Evolutionary conservation across 1,139 yeast genomes (phyloP), one percentile per base, ranked within the genome.

Genomic region (Taphrina communis): DNA sequence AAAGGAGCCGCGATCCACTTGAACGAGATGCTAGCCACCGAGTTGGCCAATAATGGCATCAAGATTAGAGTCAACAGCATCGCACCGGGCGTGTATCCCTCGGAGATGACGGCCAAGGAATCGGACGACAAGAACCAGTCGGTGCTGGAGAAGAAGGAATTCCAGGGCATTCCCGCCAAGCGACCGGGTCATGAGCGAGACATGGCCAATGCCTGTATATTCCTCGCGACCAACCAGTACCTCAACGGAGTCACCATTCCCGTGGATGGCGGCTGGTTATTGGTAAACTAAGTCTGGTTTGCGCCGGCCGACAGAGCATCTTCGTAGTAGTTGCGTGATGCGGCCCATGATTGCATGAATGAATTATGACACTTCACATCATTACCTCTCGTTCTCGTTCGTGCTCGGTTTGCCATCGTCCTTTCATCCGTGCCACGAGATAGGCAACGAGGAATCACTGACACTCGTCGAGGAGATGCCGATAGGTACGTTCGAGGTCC

Each of bases 31-130:
- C 57, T 72, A 14, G 73, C 74, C 2, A 52, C 72, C 1, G 71
- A 70, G 48, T 66, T 72, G 46, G 56, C 69, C 50, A 69, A 68
- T 36, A 71, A 71, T 48, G 65, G 69, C 21, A 42, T 66, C 56
- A 82, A 82, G 70, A 70, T 72, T 48, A 68, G 74, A 36, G 73
- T 72, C 55, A 72, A 72, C 63, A 42, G 68, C 44, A 61, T 72
- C 63, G 63, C 70, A 6, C 74, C 74, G 1, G 74, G 74, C 19
- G 71, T 72, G 67, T 72, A 56, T 57, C 74, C 74, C 1, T 72
- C 74, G n/a, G 70, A 70, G 44, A 72, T 72, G 74, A 72, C 73
- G 5, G 70, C 72, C 21, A 69, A 58, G 17, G 67, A 48, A 17
- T 21, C 61, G 1, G 68, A 59, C 53, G 61, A 44, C 6, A 52